Conservation (phyloP, 768 basidiomycete species). For the Grammothele lineata region DNA sequence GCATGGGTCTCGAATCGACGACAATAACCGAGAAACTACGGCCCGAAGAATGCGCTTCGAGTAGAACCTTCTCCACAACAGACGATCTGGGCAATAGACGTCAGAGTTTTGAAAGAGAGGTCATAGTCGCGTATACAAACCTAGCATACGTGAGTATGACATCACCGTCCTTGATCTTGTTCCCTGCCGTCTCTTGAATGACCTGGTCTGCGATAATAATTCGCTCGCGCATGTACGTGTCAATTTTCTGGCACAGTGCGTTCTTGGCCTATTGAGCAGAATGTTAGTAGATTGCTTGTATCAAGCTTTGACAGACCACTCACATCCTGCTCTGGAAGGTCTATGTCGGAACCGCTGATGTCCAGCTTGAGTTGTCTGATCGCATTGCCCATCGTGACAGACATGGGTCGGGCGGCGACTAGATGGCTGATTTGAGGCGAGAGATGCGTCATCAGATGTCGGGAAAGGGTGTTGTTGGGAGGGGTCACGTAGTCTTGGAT, state of each 20-base stretch:
- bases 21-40: slow-evolving; percentile 87
- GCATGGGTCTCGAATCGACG: slow-evolving; percentile 90
- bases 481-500: slow-evolving; percentile 91
- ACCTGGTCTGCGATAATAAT: slow-evolving; percentile 93
- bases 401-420: slow-evolving; percentile 84
- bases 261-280: slow-evolving; percentile 97
- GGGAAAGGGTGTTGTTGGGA: slow-evolving; percentile 77
- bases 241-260: slow-evolving; percentile 76
- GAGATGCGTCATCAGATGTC: slow-evolving; percentile 88
- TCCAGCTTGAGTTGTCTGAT: slow-evolving; percentile 93
- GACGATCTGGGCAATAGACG: slow-evolving; percentile 62
- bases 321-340: slow-evolving; percentile 94
- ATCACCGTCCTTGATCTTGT: slow-evolving; percentile 94
- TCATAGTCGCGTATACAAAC: slow-evolving; percentile 35
- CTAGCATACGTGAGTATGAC: slow-evolving; percentile 91
- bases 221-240: slow-evolving; percentile 89
- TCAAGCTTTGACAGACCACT: no score
- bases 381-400: slow-evolving; percentile 91
- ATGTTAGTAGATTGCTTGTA: no score
- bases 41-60: slow-evolving; percentile 70
- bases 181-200: slow-evolving; percentile 82
- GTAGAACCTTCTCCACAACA: slow-evolving; percentile 84
- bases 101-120: neutral
- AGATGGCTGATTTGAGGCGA: slow-evolving; percentile 92
- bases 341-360: slow-evolving; percentile 88